Evolutionary conservation across 2,329 filamentous ascomycete species (phyloP), one percentile per base, ranked within the genome.

Genomic region (Sporothrix globosa): DNA sequence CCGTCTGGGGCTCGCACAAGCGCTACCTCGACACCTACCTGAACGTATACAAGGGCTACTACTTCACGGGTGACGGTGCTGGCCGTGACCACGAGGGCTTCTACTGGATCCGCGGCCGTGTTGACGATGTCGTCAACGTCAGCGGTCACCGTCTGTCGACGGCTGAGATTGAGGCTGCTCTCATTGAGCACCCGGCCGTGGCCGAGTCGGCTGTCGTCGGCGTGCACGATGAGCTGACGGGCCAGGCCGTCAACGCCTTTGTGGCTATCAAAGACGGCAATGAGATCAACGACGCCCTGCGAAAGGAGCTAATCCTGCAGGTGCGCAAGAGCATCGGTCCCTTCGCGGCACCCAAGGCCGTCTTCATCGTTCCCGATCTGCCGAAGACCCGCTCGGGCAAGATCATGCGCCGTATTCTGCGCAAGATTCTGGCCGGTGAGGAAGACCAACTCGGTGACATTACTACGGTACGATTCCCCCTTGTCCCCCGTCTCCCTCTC

Each of bases 101-200:
- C 86, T 99, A 98, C 88, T 99, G 96, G 96, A 99, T 99, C 80
- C 92, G 96, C 73, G 96, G 96, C 74, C 93, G 96, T 81, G 96
- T 99, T 68, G 96, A 99, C 79, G 96, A 99, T 77, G 96, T 99
- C 56, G 95, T 99, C 80, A 99, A 99, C 81, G 96, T 99, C 73
- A 96, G 92, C 76, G 96, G 96, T 39, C 96, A 99, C 82, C 91
- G 96, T 80, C 86, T 99, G 73, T 98, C 95, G 19, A 99, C 96
- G 11, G 95, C 96, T 48, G 96, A 99, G 82, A 99, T 99, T 74
- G 96, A 99, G 83, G 96, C 96, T 39, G 96, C 96, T 21, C 89
- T 99, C 65, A 90, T 99, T 75, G 95, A 98, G 85, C 94, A 98
- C 81, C 86, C 89, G 77, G 84, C 91, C 19, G 92, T 99, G 72